Percentiles rank a stretch among this genome's conserved stretches.
Evolutionary conservation across 768 basidiomycete species (phyloP).

Genomic region (Russula dissimulans): DNA sequence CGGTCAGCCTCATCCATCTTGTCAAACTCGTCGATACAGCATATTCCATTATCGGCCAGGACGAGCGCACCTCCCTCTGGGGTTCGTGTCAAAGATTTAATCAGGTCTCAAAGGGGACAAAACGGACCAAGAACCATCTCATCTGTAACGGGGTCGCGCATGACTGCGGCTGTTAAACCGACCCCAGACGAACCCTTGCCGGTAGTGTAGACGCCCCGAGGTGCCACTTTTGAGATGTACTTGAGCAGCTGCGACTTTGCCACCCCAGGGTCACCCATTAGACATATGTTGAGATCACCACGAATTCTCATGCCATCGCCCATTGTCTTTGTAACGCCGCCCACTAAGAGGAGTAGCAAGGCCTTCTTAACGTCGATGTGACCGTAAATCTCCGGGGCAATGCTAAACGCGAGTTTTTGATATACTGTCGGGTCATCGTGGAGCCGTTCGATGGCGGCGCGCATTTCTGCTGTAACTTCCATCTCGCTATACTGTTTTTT

Average conservation of each 20-base stretch:
- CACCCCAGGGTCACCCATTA: constrained; percentile 99
- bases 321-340: constrained; percentile 91
- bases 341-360: constrained; percentile 81
- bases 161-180: constrained; percentile 96
- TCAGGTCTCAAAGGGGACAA: neutral
- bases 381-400: constrained; percentile 98
- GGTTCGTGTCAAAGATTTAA: neutral
- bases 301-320: constrained; percentile 99
- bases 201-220: constrained; percentile 95
- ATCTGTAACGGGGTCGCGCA: constrained; percentile 98
- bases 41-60: constrained; percentile 97
- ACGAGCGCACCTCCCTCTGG: constrained; percentile 97
- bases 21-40: constrained; percentile 99
- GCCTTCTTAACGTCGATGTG: constrained; percentile 98
- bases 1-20: constrained; percentile 99
- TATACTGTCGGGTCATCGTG: constrained; percentile 74
- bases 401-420: constrained; percentile 79
- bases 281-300: constrained; percentile 92
- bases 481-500: constrained; percentile 97
- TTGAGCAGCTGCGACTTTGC: constrained; percentile 96
- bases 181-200: constrained; percentile 98
- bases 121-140: constrained; percentile 95
- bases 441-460: constrained; percentile 57
- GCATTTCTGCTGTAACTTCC: constrained; percentile 83
- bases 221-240: constrained; percentile 97